Base-by-base conservation (phyloP, 2,329 filamentous ascomycete species). In the Fragosphaeria purpurea region DNA sequence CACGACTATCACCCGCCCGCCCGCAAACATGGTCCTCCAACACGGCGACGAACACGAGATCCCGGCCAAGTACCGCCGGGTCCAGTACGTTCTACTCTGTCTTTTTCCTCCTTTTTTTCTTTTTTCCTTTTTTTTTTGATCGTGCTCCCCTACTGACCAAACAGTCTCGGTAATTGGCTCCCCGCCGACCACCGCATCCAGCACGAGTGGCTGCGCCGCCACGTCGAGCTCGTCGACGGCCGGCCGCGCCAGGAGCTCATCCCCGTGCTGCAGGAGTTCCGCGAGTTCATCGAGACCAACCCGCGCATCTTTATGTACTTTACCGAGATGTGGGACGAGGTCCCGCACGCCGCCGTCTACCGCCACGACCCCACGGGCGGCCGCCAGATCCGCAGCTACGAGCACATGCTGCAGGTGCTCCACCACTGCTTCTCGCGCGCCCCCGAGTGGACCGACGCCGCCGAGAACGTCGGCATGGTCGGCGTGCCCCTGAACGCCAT, bases 241-340 rank as follows among this genome's bases (percentile, higher is more conserved):
- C 65, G 76, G 51, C 65, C 68, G 7, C 60, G 65, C 5, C 65
- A 74, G 56, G 63, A 73, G 2, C 68, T 86, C 0, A 71, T 75
- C 10, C 82, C 81, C 0, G 80, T 80, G 0, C 64, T 87, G 0
- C 58, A 74, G 54, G 83, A 86, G 55, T 85, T 88, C 67, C 72
- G 80, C 59, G 63, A 76, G 1, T 66, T 86, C 31, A 86, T 88
- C 55, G 83, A 87, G 62, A 63, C 63, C 33, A 80, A 80, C 55
- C 68, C 81, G 1, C 74, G 80, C 30, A 67, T 87, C 32, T 82
- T 79, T 67, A 81, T 86, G 73, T 78, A 82, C 62, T 79, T 85
- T 60, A 68, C 69, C 31, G 69, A 75, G 55, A 87, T 87, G 84
- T 87, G 84, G 65, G 70, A 77, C 34, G 79, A 87, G 65, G 70